Evolutionary conservation across 177 flowering plant species (phyloP), one percentile per base, ranked within the genome.

Genomic region (Vitis hybrid): DNA sequence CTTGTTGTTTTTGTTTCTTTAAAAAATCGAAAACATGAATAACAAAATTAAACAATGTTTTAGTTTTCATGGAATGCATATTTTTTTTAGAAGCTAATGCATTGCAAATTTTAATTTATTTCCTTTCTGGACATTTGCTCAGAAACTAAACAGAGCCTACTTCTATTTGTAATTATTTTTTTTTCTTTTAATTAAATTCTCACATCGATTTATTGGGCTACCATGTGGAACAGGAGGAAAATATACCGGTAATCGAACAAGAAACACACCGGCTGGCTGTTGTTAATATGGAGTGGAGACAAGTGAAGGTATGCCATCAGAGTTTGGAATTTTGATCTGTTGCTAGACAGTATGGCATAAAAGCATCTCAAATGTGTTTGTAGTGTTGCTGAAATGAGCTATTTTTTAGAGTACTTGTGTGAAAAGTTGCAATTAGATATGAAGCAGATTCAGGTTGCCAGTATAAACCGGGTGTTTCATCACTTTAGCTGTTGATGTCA

Each of bases 221-320:
- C 29, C 67, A 29, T 60, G 57, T 72, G 31, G 12, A 55, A 51
- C 84, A 88, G 92, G 89, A 72, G 69, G 93, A 94, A 70, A 68
- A 75, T 31, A 70, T 95, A 56, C 87, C 93, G 0, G 78, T 65
- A 33, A 88, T 88, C 66, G 96, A 93, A 12, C 76, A 84, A 33
- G 94, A 86, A 78, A 93, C 97, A 7, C 81, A 69, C 55, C 86
- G 97, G 73, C 78, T 95, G 63, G 96, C 97, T 3, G 79, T 90
- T 74, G 92, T 95, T 65, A 86, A 89, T 75, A 76, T 95, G 94
- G 99, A 93, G 69, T 95, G 96, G 99, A 80, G 78, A 77, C 82
- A 90, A 79, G 84, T 93, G 21, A 83, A 80, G 98, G 98, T 94
- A 71, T 9, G 85, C 19, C 22, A 33, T 70, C 51, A 33, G 21